Conservation (phyloP, 192 early-diverging fungal species). For the Chytriomyces hyalinus region DNA sequence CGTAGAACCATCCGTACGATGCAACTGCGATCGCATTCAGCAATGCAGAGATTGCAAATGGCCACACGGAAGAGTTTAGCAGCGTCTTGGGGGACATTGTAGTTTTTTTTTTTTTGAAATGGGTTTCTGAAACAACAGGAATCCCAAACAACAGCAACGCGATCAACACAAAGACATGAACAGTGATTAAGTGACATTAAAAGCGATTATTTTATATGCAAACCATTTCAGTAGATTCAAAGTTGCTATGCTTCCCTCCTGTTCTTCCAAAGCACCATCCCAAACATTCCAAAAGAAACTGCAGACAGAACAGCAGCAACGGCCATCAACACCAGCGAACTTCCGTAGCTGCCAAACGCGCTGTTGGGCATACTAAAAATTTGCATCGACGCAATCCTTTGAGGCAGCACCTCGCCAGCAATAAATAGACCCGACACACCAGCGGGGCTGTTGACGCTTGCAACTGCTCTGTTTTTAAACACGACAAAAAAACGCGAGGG, state of each 20-base stretch:
- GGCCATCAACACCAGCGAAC: not conserved
- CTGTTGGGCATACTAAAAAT: not conserved
- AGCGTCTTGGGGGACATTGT: not conserved
- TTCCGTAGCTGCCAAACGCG: not conserved
- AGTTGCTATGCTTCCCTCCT: too few species aligned
- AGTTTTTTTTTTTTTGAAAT: too few species aligned
- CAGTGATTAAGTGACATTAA: too few species aligned
- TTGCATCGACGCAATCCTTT: not conserved
- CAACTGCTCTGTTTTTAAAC: not conserved
- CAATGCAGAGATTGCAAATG: not conserved
- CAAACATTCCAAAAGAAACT: not conserved
- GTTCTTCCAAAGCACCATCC: too few species aligned
- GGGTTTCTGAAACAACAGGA: too few species aligned
- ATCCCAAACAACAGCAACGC: too few species aligned
- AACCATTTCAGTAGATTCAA: too few species aligned
- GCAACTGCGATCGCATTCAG: slow-evolving; percentile 7
- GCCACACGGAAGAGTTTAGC: not conserved
- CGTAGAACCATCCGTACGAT: slow-evolving; percentile 2
- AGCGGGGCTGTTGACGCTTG: not conserved
- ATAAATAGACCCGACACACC: not conserved
- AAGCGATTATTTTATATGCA: too few species aligned
- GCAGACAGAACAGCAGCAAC: not conserved
- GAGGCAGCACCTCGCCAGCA: not conserved
- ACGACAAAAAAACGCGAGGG: not conserved
- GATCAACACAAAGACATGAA: too few species aligned